A percentile compares a stretch with the other conserved stretches of the same genome.
Conservation (phyloP, 306 rosid genomes). For the Cicer cuneatum region DNA sequence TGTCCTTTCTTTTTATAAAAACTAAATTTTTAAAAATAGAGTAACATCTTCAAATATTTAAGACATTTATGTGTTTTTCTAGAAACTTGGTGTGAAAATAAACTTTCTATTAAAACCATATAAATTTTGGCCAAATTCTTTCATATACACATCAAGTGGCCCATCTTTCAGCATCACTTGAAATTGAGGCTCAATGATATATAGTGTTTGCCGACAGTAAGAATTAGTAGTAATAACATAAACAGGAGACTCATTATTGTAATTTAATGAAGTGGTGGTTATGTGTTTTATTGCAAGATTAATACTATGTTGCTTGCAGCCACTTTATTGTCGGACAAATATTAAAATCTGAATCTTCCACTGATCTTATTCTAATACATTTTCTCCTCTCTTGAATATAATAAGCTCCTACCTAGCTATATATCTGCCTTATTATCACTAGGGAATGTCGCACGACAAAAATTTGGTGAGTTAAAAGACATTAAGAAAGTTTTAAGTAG, state of each 20-base stretch:
- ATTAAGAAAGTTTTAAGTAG: too few species aligned
- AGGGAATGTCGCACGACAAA: neutral
- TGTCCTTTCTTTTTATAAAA: too few species aligned
- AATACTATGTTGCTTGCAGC: conserved; percentile 2
- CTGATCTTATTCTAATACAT: conserved; percentile 20
- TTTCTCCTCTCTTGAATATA: neutral
- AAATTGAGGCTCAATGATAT: conserved; percentile 21
- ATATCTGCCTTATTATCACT: neutral
- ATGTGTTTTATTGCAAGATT: conserved; percentile 8
- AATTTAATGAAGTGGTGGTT: neutral
- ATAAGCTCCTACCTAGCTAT: conserved; percentile 26
- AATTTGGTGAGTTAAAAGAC: too few species aligned
- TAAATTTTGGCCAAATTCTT: neutral
- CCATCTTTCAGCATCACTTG: neutral
- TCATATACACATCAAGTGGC: conserved; percentile 24
- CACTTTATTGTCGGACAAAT: conserved; percentile 29
- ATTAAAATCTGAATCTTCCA: conserved; percentile 30
- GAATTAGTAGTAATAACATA: neutral
- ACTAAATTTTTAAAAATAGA: too few species aligned
- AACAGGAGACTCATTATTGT: conserved; percentile 12
- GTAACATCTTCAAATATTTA: too few species aligned
- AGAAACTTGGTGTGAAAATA: too few species aligned
- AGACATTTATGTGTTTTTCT: too few species aligned
- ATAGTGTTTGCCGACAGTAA: conserved; percentile 27
- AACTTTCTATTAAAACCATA: neutral